Base-by-base conservation (phyloP, 2,329 filamentous ascomycete genomes). In the Basipetospora chlamydospora region DNA sequence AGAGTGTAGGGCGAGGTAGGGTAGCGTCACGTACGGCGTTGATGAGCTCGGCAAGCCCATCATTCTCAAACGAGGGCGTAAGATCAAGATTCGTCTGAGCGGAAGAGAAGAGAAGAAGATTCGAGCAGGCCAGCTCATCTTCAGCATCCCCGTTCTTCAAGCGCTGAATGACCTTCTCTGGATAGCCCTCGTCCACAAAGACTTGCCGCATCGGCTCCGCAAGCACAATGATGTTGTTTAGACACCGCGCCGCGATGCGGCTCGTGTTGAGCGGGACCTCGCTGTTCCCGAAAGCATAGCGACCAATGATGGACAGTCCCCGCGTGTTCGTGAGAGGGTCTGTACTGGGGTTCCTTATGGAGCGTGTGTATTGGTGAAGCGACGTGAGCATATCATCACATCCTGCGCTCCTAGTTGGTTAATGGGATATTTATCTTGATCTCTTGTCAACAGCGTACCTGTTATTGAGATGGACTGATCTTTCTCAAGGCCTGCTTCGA, bases 71-170 rank as follows among this genome's bases (percentile, higher is more conserved):
- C 6, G 37, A 38, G 9, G 38, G 23, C 10, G 22, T 25, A 87
- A 93, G 55, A 21, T 44, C 38, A 5, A 44, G 34, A 2, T 38
- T 41, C 11, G 40, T 44, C 12, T 38, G 37, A 12, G 40, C 42
- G 2, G 37, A 41, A 20, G 40, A 42, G 20, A 44, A 44, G 26
- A 44, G 31, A 26, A 44, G 30, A 15, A 44, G 32, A 37, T 38
- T 44, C n/a, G 40, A 39, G 30, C 40, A 42, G 4, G 42, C 38
- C 10, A 44, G 39, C 22, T 44, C 42, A 20, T 44, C 42, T 16
- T 44, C 42, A 15, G 38, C 26, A 30, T 44, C 37, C 4, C 36
- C 41, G 20, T 44, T 41, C 41, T 33, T 38, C 16, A 42, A 30
- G 5, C 40, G 23, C 4, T 39, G 38, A 16, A 44, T 41, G 12